Conservation (phyloP, 1,284 basidiomycete species). For the Fomitopsis schrenkii region DNA sequence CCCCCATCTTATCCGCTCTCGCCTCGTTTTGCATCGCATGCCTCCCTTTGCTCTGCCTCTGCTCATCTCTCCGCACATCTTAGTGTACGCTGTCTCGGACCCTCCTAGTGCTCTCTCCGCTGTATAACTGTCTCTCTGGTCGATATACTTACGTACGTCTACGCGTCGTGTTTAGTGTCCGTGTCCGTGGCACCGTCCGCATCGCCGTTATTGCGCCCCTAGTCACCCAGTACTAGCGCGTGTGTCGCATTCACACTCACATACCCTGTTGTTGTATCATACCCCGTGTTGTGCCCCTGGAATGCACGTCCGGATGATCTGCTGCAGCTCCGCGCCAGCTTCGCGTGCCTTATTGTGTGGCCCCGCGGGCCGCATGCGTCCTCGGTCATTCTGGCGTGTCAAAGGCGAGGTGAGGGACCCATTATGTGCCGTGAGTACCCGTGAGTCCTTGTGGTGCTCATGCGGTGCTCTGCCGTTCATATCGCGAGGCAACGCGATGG, state of each 20-base stretch:
- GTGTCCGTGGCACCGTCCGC: background rate
- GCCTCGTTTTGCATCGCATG: background rate
- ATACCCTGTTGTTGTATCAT: background rate
- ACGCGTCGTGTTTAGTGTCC: background rate
- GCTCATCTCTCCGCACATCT: background rate
- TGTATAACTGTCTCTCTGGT: background rate
- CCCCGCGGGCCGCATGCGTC: too few species aligned
- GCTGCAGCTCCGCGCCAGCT: background rate
- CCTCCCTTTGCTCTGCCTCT: background rate
- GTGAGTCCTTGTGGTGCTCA: background rate
- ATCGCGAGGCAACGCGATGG: background rate
- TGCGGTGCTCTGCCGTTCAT: background rate
- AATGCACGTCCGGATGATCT: background rate
- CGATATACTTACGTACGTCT: background rate
- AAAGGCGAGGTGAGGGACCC: too few species aligned
- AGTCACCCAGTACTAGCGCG: too few species aligned
- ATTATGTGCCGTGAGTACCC: background rate
- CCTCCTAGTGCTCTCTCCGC: background rate
- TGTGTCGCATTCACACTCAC: background rate
- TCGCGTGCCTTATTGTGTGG: background rate
- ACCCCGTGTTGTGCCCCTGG: background rate
- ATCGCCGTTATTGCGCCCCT: background rate
- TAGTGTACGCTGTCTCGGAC: background rate
- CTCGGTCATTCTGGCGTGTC: too few species aligned
- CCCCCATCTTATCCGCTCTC: background rate